Conservation (phyloP, 2,329 filamentous ascomycete species). For the Pseudogymnoascus sp. region DNA sequence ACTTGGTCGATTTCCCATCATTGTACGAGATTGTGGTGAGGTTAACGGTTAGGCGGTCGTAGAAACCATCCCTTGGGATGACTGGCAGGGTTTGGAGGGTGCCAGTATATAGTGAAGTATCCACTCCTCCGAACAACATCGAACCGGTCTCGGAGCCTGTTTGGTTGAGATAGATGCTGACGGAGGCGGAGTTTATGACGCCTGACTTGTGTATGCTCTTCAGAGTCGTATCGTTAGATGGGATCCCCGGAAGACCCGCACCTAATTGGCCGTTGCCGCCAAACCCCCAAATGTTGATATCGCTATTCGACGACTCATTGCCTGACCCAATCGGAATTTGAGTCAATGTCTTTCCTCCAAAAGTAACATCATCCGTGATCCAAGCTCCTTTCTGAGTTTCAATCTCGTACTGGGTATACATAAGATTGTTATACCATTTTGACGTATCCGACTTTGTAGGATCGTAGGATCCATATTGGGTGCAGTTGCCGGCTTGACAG, state of each 20-base stretch:
- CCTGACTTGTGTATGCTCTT: constrained; percentile 54
- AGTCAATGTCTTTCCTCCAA: constrained; percentile 47
- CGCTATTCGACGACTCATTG: constrained; percentile 59
- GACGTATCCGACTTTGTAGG: neutral
- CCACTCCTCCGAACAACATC: constrained; percentile 69
- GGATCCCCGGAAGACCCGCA: constrained; percentile 37
- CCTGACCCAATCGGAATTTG: constrained; percentile 67
- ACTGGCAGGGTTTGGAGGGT: constrained; percentile 60
- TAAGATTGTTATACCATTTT: neutral
- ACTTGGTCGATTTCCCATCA: constrained; percentile 34
- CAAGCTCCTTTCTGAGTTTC: constrained; percentile 57
- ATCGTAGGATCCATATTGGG: neutral
- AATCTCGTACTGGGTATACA: neutral
- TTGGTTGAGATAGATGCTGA: constrained; percentile 70
- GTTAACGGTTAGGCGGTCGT: constrained; percentile 60
- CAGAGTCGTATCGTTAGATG: constrained; percentile 62
- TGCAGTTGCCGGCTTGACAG: neutral
- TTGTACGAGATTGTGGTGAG: constrained; percentile 51
- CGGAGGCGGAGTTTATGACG: constrained; percentile 59
- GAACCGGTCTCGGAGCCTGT: constrained; percentile 56
- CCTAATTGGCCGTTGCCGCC: constrained; percentile 69
- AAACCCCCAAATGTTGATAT: constrained; percentile 78
- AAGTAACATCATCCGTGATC: constrained; percentile 61
- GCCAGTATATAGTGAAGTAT: constrained; percentile 57
- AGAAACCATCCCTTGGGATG: constrained; percentile 43